Base-by-base conservation (phyloP, 2,329 filamentous ascomycete species). In the Colletotrichum sansevieriae region DNA sequence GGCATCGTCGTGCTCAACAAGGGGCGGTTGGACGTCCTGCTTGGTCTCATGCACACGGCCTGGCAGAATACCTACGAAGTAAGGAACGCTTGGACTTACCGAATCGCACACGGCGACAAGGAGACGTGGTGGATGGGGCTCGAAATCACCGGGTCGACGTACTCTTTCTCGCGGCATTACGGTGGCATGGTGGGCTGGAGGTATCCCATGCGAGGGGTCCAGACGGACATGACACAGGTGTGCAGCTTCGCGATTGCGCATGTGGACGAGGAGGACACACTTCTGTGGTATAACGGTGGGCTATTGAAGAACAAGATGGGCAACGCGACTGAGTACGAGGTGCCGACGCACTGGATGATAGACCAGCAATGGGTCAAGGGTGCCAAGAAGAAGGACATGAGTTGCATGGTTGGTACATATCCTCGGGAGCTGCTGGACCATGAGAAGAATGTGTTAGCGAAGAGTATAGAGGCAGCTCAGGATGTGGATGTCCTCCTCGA, bases 91-190 rank as follows among this genome's bases (percentile, higher is more conserved):
- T 75, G 79, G 10, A 82, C 81, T 1, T 83, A 83, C 66, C 74
- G 75, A 37, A 73, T 82, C 33, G 80, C 75, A 0, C 80, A 84
- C 22, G 83, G 83, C 0, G 83, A 84, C 43, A 84, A 84, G 70
- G 83, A 84, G 70, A 81, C 76, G 1, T 84, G 78, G 76, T 84
- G 82, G 83, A 74, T 84, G 22, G 82, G 81, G 0, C 75, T 83
- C 8, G 82, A 84, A 65, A 74, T 83, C 1, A 76, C 77, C 3
- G 78, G 77, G 3, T 76, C 79, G 0, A 68, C 57, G 0, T 83
- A 83, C 58, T 73, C 75, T 2, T 83, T 84, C 65, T 80, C 82
- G 6, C 63, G 72, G 35, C 79, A 82, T 56, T 83, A 84, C 54
- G 82, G 77, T 1, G 76, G 79, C 2, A 80, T 83, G 8, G 70